Base-by-base conservation (phyloP, 2,329 filamentous ascomycete genomes). In the Aciculosporium take region DNA sequence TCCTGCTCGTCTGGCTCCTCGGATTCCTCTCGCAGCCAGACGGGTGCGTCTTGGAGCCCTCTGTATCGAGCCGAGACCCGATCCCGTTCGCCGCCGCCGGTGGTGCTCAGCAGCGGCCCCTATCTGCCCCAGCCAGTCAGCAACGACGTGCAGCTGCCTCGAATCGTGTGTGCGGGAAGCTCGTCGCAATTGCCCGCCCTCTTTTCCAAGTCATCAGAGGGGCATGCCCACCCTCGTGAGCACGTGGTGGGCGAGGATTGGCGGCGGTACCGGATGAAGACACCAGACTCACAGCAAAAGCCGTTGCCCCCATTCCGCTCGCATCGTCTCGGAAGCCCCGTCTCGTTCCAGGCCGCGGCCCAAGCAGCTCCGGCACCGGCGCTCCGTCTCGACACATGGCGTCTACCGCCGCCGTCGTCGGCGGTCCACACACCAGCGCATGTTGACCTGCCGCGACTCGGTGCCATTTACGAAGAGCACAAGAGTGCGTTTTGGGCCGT, bases 401-500 rank as follows among this genome's bases (percentile, higher is more conserved):
- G 56, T 23, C 59, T 65, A 18, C 66, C 66, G 9, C 57, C 56
- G 4, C 62, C 60, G 20, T 51, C 55, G 1, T 45, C 51, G 23
- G 47, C 52, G 12, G 51, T 58, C 45, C 59, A 59, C 47, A 54
- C 53, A 12, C 52, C 60, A 35, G 56, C 65, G 46, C 65, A 69
- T 46, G 68, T 81, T 47, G 77, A 84, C 57, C 69, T 78, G 52
- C 65, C 71, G 23, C 79, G 81, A 37, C 76, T 89, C 20, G 72
- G 76, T 37, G 68, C 72, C 45, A 74, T 87, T 49, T 88, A 88
- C 59, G 72, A 77, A 40, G 65, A 72, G 7, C 81, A 85, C 60
- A 76, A 81, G 33, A 67, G 71, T 39, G 72, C 74, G 7, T 88
- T 89, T 63, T 89, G 84, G 83, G 67, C 72, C 27, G 69, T 73